Base-by-base conservation (phyloP, 805 yeast genomes). In the Metschnikowia baotianmanensis region DNA sequence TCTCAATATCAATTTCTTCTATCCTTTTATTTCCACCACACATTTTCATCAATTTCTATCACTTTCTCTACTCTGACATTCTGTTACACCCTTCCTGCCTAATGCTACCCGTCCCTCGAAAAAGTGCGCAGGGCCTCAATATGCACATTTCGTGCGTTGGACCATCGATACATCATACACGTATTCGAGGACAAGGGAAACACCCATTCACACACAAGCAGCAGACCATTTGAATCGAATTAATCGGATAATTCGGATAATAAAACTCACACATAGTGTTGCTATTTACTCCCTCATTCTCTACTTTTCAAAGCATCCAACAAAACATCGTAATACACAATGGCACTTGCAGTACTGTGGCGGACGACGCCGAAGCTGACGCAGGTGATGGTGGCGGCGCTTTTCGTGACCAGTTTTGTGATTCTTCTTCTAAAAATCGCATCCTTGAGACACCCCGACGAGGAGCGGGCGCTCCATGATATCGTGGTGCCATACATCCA, bases 401-500 rank as follows among this genome's bases (percentile, higher is more conserved):
- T 78, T 33, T 52, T 69, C 1, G 29, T 51, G 3, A 56, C 76
- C 5, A 71, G 84, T 0, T 28, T 60, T 2, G 36, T 70, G 9
- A 60, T 80, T 2, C 67, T 72, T 15, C 45, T 64, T 19, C 52
- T 77, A 26, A 74, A 78, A 52, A 51, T 62, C 15, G 58, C 36
- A 43, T 62, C 3, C 22, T 16, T 36, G 18, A 28, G 34, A 36
- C 31, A 29, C 23, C 31, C 36, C 38, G 42, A 24, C 25, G 48
- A 34, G 28, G 25, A 6, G 41, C 43, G 26, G 20, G 53, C 31
- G 31, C 31, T 16, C 66, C 65, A 65, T 31, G 66, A 68, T 22
- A 64, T 82, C 23, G 57, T 68, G 15, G 73, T 80, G 6, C 88
- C 86, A 1, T 63, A 63, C 27, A 52, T 84, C 30, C 88, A 85